Percentiles rank a stretch among this genome's conserved stretches.
Evolutionary conservation across 306 rosid species (phyloP).

Genomic region (Citrullus colocynthis): DNA sequence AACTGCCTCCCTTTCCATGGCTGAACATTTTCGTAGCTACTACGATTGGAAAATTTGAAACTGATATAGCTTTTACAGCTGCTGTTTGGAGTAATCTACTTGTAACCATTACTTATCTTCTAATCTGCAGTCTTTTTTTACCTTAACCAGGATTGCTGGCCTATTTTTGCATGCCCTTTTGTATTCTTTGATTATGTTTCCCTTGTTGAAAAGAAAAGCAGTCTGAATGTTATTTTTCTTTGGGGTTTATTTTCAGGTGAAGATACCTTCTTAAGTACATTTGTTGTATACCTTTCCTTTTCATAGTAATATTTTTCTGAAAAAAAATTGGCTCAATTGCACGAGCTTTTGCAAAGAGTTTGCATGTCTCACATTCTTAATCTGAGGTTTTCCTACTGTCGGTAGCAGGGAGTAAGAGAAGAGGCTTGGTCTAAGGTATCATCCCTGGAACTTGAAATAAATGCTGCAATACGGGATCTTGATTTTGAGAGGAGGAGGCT

Average conservation of each 20-base stretch:
- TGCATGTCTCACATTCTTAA: slow-evolving; percentile 6
- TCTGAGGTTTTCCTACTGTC: slow-evolving; percentile 38
- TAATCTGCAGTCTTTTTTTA: background rate
- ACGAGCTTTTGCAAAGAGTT: background rate
- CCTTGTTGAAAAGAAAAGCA: background rate
- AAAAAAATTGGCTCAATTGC: background rate
- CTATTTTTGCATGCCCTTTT: background rate
- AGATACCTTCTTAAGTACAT: background rate
- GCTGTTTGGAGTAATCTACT: background rate
- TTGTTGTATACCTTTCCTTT: background rate
- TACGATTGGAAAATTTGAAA: background rate
- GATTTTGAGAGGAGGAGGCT: slow-evolving; percentile 75
- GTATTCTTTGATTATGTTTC: background rate
- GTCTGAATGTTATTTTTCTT: background rate
- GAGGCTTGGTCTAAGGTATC: slow-evolving; percentile 99
- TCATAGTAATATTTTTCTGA: background rate
- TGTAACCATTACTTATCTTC: background rate
- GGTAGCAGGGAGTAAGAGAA: slow-evolving; percentile 99
- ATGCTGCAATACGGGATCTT: slow-evolving; percentile 73
- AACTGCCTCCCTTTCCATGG: slow-evolving; percentile 46
- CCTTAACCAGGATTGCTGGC: background rate
- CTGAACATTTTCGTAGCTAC: slow-evolving; percentile 23
- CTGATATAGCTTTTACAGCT: background rate
- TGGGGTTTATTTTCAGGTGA: background rate
- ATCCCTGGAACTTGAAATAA: slow-evolving; percentile 81